Evolutionary conservation across 129 eudicot genomes (phyloP).

Genomic region (Dittrichia graveolens): DNA sequence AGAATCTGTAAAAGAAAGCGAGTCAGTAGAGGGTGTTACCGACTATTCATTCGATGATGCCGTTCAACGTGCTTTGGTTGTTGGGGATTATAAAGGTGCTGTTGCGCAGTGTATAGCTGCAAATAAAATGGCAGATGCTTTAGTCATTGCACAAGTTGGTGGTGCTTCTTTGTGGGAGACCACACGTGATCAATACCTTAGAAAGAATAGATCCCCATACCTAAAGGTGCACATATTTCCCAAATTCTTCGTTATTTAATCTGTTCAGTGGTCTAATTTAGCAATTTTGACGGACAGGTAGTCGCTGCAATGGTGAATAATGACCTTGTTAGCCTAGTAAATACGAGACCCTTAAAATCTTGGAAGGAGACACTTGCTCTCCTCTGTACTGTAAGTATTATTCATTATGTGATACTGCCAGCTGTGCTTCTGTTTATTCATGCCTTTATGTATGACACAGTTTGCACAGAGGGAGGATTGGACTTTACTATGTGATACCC

Average conservation of each 20-base stretch:
- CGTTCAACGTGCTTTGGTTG: constrained; percentile 92
- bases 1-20: constrained; percentile 45
- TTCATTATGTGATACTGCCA: constrained; percentile 7
- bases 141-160: constrained; percentile 93
- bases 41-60: constrained; percentile 78
- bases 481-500: constrained; percentile 75
- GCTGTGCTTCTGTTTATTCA: not conserved
- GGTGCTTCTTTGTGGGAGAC: constrained; percentile 84
- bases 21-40: constrained; percentile 54
- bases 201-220: constrained; percentile 65
- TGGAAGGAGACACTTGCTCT: constrained; percentile 99
- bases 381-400: constrained; percentile 81
- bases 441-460: constrained; percentile 40
- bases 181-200: constrained; percentile 84
- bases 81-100: constrained; percentile 93
- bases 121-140: constrained; percentile 90
- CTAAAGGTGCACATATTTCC: constrained; percentile 51
- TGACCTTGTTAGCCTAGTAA: constrained; percentile 86
- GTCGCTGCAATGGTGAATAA: constrained; percentile 91
- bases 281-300: constrained; percentile 49
- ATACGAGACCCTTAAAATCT: constrained; percentile 76
- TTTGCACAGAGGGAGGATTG: constrained; percentile 92
- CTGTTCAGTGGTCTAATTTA: constrained; percentile 1
- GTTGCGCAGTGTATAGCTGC: constrained; percentile 86
- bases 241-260: not conserved